Percentiles rank a stretch among this genome's conserved stretches.
Conservation (phyloP, 1,139 yeast species). For the Geotrichum cucujoidarum region DNA sequence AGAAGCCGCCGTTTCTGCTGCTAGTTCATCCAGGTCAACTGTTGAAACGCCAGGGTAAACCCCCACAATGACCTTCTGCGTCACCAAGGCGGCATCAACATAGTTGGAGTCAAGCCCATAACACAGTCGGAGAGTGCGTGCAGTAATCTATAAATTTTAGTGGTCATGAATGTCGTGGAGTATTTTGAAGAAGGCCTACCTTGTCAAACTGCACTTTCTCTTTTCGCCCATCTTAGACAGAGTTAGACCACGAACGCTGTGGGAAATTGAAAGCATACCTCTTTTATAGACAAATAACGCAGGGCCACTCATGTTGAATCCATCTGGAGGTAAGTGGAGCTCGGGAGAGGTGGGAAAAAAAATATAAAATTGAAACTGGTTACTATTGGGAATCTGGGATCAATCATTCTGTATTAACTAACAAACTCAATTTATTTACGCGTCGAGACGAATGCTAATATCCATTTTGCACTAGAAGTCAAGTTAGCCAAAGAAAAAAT, state of each 20-base stretch:
- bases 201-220: conserved; percentile 70
- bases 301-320: neutral
- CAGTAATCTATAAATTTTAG: conserved; percentile 38
- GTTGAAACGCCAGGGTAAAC: conserved; percentile 83
- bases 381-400: too few relatives aligned
- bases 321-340: too few relatives aligned
- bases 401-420: neutral
- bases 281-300: conserved; percentile 42
- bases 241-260: neutral
- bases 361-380: too few relatives aligned
- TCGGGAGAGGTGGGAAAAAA: too few relatives aligned
- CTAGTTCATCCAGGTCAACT: conserved; percentile 66
- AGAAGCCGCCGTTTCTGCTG: conserved; percentile 85
- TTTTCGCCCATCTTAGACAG: conserved; percentile 51
- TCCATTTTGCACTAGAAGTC: conserved; percentile 36
- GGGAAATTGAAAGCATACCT: conserved; percentile 17
- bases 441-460: conserved; percentile 37
- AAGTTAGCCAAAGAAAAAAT: neutral
- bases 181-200: neutral
- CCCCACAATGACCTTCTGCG: conserved; percentile 67
- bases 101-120: conserved; percentile 63
- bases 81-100: conserved; percentile 66
- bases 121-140: conserved; percentile 49
- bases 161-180: neutral
- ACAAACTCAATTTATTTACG: conserved; percentile 5